A percentile compares a stretch with the other conserved stretches of the same genome.
Evolutionary conservation across 2,329 filamentous ascomycete genomes (phyloP).

Genomic region (Calonectria hawksworthii): DNA sequence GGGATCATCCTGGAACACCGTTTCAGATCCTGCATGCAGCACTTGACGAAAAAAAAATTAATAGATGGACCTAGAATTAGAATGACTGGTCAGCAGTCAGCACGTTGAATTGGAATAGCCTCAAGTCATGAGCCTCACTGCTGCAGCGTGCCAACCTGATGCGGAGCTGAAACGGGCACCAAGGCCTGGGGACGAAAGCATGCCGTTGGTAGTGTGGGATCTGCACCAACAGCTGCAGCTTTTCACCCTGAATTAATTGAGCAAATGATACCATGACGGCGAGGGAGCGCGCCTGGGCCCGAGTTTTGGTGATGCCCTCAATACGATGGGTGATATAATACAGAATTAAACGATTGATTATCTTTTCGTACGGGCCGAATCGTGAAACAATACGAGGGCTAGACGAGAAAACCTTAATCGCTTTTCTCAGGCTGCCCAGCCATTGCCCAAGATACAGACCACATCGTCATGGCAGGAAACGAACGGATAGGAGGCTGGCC

Average conservation of each 20-base stretch:
- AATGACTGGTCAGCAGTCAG: neutral
- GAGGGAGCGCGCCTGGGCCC: neutral
- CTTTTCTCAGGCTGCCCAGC: neutral
- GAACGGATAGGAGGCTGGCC: neutral
- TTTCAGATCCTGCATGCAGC: conserved; percentile 29
- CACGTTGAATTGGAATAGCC: conserved; percentile 15
- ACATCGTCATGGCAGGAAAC: neutral
- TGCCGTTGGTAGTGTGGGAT: neutral
- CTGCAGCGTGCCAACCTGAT: conserved; percentile 3
- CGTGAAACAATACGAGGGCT: neutral
- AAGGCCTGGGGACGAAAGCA: neutral
- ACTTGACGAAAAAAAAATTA: conserved; percentile 11
- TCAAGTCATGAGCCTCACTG: conserved; percentile 7
- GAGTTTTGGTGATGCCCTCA: neutral
- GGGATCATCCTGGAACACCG: conserved; percentile 20
- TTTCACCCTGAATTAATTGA: neutral
- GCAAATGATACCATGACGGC: neutral
- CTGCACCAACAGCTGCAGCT: neutral
- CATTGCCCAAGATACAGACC: neutral
- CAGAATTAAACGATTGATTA: neutral
- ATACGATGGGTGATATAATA: neutral
- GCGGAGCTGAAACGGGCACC: conserved; percentile 10
- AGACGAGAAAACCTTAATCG: neutral
- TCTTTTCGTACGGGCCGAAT: conserved; percentile 6
- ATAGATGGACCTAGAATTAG: conserved; percentile 4